Base-by-base conservation (phyloP, 495 filamentous ascomycete species). In the Cercophora scortea region DNA sequence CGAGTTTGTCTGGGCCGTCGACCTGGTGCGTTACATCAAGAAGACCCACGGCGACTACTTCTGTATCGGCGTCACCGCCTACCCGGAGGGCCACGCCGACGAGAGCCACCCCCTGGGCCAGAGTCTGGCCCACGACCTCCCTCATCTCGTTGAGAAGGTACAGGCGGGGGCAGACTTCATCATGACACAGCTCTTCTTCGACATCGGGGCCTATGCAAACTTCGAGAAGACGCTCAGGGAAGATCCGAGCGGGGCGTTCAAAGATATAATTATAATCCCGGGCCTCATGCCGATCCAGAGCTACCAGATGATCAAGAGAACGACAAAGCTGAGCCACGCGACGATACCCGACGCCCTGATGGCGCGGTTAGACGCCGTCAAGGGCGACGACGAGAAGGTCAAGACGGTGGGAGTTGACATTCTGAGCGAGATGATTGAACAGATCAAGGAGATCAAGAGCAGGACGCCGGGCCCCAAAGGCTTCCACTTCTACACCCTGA, bases 131-230 rank as follows among this genome's bases (percentile, higher is more conserved):
- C 82, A 84, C 42, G 93, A 98, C 70, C 67, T 98, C 38, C 88
- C 93, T 7, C 96, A 89, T 62, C 74, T 98, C 45, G 79, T 96
- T 32, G 90, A 96, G 52, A 98, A 98, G 77, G 84, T 84, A 0
- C 74, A 84, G 60, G 93, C 93, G 4, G 93, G 93, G 0, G 94
- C 92, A 17, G 94, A 97, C 67, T 98, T 98, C 67, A 86, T 98
- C 64, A 95, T 98, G 89, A 97, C 94, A n/a, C 93, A 98, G 64
- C 75, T 98, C 19, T 97, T 96, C 71, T 98, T 92, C 66, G 90
- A 97, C 60, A 77, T 88, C 12, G 75, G 86, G 7, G 89, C 87
- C 13, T 98, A 91, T 66, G 74, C 80, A 43, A 73, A 72, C 36
- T 97, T 90, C 65, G 92, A 96, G 72, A 75, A 73, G 54, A 78